These are phyloP conservation scores for Dianthus caryophyllus DNA, from an alignment of 148 eudicot genomes.

Conservation along the genomic window DNA sequence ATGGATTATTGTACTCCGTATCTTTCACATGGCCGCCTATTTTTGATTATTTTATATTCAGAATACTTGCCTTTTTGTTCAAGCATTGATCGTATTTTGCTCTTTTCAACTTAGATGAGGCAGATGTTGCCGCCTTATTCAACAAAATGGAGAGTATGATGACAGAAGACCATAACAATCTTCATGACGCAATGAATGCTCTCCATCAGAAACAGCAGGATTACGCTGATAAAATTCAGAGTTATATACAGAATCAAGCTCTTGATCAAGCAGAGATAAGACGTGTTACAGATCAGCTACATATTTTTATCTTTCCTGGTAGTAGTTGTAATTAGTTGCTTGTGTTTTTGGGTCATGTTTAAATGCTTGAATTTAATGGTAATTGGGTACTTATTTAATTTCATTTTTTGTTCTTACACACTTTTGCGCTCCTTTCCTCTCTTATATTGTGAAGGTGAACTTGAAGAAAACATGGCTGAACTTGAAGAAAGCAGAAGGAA, in stretches of 20 bases:
- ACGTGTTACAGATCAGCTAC: conserved; percentile 52
- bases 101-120: conserved; percentile 16
- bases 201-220: conserved; percentile 68
- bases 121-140: conserved; percentile 49
- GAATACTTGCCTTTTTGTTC: conserved; percentile 21
- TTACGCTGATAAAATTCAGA: conserved; percentile 54
- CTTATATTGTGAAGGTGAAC: conserved; percentile 47
- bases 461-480: conserved; percentile 74
- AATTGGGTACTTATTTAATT: neutral
- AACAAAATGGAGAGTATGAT: conserved; percentile 51
- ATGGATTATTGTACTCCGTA: neutral
- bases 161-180: conserved; percentile 55
- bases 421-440: neutral
- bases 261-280: conserved; percentile 71
- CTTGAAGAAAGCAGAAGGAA: conserved; percentile 97
- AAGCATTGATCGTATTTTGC: conserved; percentile 8
- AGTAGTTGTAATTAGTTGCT: neutral
- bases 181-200: conserved; percentile 49
- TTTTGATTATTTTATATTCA: neutral
- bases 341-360: neutral
- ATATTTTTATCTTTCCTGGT: conserved; percentile 7
- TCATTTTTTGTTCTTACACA: conserved; percentile 2
- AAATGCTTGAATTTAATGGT: neutral
- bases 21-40: neutral
- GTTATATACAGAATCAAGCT: conserved; percentile 44